Evolutionary conservation across 2,329 filamentous ascomycete genomes (phyloP).

Genomic region (Sphaceloma murrayae): DNA sequence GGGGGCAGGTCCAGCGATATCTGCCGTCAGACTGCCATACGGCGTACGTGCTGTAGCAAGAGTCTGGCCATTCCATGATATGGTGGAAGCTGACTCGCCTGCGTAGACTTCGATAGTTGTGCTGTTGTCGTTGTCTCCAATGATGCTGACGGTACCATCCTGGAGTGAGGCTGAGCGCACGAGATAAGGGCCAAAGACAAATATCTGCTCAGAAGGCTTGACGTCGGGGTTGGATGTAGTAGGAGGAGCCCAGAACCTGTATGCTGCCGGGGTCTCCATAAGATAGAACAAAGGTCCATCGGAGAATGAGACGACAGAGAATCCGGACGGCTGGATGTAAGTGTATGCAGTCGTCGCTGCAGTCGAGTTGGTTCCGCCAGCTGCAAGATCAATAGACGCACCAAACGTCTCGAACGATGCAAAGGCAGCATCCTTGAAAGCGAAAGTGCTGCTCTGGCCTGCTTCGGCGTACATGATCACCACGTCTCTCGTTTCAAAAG

Average conservation of each 20-base stretch:
- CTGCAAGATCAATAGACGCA: not conserved
- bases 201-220: slow-evolving; percentile 37
- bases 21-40: slow-evolving; percentile 31
- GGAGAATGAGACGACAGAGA: slow-evolving; percentile 38
- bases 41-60: slow-evolving; percentile 27
- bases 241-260: slow-evolving; percentile 48
- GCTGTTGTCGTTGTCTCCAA: slow-evolving; percentile 31
- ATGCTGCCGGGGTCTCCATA: slow-evolving; percentile 45
- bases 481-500: slow-evolving; percentile 26
- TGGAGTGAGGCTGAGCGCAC: slow-evolving; percentile 32
- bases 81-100: slow-evolving; percentile 26
- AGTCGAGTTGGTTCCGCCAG: not conserved
- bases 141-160: slow-evolving; percentile 26
- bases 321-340: slow-evolving; percentile 15
- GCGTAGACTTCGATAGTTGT: slow-evolving; percentile 34
- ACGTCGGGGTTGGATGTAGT: slow-evolving; percentile 39
- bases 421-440: slow-evolving; percentile 19
- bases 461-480: slow-evolving; percentile 19
- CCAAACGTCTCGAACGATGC: slow-evolving; percentile 15
- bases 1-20: slow-evolving; percentile 23
- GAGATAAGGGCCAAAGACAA: slow-evolving; percentile 36
- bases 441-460: slow-evolving; percentile 21
- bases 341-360: slow-evolving; percentile 11
- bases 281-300: slow-evolving; percentile 44
- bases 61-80: slow-evolving; percentile 33